Conservation (phyloP, 768 basidiomycete genomes). For the Strobilomyces echinocephalus region DNA sequence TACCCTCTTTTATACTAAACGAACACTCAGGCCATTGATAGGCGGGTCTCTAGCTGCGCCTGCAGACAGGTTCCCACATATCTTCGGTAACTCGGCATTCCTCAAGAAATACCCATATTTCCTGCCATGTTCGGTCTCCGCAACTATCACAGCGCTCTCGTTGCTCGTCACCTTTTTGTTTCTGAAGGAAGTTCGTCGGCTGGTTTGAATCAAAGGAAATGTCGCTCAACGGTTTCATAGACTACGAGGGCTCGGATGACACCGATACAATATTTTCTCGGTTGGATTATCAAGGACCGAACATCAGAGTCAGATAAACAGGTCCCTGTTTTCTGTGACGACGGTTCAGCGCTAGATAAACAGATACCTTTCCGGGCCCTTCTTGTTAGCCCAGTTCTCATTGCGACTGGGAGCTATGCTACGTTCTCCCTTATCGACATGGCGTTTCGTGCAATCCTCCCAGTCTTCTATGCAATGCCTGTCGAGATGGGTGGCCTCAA, state of each 20-base stretch:
- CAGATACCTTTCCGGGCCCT: conserved; percentile 47
- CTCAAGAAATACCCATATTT: conserved; percentile 69
- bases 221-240: conserved; percentile 7
- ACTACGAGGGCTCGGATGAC: conserved; percentile 15
- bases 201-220: not conserved
- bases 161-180: conserved; percentile 48
- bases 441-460: conserved; percentile 44
- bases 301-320: not conserved
- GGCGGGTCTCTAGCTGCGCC: conserved; percentile 65
- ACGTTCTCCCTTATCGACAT: conserved; percentile 60
- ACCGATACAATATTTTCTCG: conserved; percentile 15
- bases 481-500: conserved; percentile 29
- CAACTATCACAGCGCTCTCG: conserved; percentile 47
- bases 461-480: conserved; percentile 31
- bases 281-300: conserved; percentile 1
- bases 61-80: conserved; percentile 55
- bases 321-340: not conserved
- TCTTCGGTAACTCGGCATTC: conserved; percentile 54
- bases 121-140: conserved; percentile 62
- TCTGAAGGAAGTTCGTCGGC: conserved; percentile 46
- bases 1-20: conserved; percentile 2
- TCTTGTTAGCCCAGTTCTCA: conserved; percentile 47
- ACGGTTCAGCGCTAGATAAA: not conserved
- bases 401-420: conserved; percentile 59
- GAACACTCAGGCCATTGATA: conserved; percentile 51